phyloP scores from a whole-genome alignment of 148 eudicot genomes.

The Agrostemma githago region DNA sequence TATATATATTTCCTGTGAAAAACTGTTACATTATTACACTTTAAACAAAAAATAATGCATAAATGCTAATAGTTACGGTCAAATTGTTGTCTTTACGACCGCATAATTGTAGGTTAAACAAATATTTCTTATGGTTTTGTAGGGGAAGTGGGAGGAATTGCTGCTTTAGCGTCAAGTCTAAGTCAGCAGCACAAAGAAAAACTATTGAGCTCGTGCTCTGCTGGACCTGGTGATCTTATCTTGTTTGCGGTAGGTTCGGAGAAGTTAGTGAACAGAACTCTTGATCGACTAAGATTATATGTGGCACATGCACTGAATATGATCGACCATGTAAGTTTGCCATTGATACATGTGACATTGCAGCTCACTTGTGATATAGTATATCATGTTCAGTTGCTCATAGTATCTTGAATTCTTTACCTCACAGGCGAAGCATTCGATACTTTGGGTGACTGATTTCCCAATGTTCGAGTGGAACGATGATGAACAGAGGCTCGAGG shows the following conservation, averaged over 20 bases:
- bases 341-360: not conserved
- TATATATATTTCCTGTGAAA: no score
- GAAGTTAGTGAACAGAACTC: conserved; percentile 67
- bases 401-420: not conserved
- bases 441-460: conserved; percentile 93
- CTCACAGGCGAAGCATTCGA: conserved; percentile 69
- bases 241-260: conserved; percentile 80
- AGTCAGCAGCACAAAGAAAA: conserved; percentile 40
- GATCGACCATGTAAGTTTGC: conserved; percentile 69
- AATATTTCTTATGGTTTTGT: conserved; percentile 17
- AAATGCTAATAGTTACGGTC: not conserved
- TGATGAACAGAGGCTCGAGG: conserved; percentile 88
- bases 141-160: conserved; percentile 81
- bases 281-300: conserved; percentile 67
- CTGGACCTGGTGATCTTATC: conserved; percentile 69
- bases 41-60: no score
- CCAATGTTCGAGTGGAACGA: conserved; percentile 99
- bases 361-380: conserved; percentile 6
- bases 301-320: conserved; percentile 73
- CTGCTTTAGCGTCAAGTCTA: conserved; percentile 71
- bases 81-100: not conserved
- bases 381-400: conserved; percentile 5
- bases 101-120: not conserved
- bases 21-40: no score
- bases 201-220: conserved; percentile 50